These are phyloP conservation scores for Periconia macrospinosa DNA, from an alignment of 2,329 filamentous ascomycete genomes.

Conservation along the genomic window DNA sequence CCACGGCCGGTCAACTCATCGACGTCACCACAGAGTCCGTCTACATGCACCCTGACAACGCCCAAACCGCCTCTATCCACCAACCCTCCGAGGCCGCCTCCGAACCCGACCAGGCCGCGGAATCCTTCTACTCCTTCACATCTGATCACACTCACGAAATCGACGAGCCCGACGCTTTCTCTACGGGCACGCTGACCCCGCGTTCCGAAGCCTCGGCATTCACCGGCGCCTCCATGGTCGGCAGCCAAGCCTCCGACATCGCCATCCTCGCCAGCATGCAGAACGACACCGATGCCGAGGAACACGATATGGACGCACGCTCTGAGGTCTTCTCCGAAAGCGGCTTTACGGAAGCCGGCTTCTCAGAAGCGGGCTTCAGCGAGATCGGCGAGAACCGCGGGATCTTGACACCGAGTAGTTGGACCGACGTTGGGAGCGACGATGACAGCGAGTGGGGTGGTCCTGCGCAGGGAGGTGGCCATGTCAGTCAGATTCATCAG, in stretches of 20 bases:
- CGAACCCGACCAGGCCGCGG: constrained; percentile 22
- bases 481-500: constrained; percentile 34
- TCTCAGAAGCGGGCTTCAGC: constrained; percentile 37
- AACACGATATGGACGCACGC: constrained; percentile 25
- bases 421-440: constrained; percentile 46
- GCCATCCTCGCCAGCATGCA: constrained; percentile 36
- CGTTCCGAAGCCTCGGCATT: constrained; percentile 37
- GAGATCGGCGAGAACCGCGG: constrained; percentile 30
- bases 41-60: constrained; percentile 16
- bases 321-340: constrained; percentile 39
- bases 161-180: constrained; percentile 31
- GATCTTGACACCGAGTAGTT: constrained; percentile 41
- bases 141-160: constrained; percentile 13
- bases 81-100: constrained; percentile 8
- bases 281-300: constrained; percentile 25
- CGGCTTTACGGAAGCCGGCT: constrained; percentile 40
- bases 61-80: constrained; percentile 23
- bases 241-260: constrained; percentile 36
- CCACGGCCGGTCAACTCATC: constrained; percentile 26
- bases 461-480: constrained; percentile 22
- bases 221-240: constrained; percentile 32
- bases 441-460: constrained; percentile 43
- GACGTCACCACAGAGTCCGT: constrained; percentile 33
- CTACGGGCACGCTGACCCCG: constrained; percentile 42
- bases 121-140: constrained; percentile 43